Evolutionary conservation across 306 rosid species (phyloP).

Genomic region (Prosopis cineraria): DNA sequence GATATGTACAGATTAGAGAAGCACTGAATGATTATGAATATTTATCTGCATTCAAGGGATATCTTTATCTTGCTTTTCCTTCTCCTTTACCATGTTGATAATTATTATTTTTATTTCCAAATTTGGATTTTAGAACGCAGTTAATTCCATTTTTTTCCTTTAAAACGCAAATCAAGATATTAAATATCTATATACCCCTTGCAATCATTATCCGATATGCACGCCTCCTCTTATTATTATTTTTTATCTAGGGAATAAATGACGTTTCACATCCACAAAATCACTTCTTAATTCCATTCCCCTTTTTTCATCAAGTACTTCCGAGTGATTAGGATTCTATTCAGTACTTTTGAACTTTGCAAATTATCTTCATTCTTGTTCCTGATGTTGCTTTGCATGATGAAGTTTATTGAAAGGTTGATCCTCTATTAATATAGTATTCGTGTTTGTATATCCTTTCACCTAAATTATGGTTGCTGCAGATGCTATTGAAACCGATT

Average conservation of each 20-base stretch:
- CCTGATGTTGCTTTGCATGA: not conserved
- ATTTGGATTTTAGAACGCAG: not conserved
- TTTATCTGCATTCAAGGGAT: not conserved
- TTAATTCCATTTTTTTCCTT: not conserved
- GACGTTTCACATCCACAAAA: not conserved
- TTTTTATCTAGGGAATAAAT: not conserved
- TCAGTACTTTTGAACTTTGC: not conserved
- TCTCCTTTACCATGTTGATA: not conserved
- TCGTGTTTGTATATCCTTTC: slow-evolving; percentile 20
- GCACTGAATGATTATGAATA: not conserved
- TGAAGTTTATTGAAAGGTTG: slow-evolving; percentile 3
- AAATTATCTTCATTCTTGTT: slow-evolving; percentile 26
- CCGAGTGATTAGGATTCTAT: slow-evolving; percentile 12
- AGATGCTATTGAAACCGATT: slow-evolving; percentile 84
- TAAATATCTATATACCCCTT: not conserved
- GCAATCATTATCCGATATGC: not conserved
- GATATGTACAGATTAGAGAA: not conserved
- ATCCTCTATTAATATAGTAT: not conserved
- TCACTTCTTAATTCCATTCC: not conserved
- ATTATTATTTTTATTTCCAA: no score
- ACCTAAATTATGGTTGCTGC: slow-evolving; percentile 31
- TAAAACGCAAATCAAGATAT: not conserved
- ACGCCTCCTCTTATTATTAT: not conserved
- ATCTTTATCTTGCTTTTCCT: not conserved
- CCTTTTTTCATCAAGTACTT: no score